Base-by-base conservation (phyloP, 441 rosid genomes). In the Raphanus hybrid region DNA sequence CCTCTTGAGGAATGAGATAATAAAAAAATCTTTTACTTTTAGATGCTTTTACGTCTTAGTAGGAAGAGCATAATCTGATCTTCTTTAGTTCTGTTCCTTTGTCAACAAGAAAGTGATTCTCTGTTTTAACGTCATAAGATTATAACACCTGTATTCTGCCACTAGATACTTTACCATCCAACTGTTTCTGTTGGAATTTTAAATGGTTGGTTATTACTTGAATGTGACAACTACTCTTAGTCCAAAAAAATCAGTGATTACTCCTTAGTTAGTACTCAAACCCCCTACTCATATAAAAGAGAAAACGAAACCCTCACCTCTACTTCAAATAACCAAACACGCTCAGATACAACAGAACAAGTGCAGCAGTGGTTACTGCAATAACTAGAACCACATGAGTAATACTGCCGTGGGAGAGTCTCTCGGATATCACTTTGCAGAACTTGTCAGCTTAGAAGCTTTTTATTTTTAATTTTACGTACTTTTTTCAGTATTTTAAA, bases 51-150 rank as follows among this genome's bases (percentile, higher is more conserved):
- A 15, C 29, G 18, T 70, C 67, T 70, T 70, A 69, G 37, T 23
- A 68, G 8, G 26, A 23, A 23, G 26, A 23, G 26, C 26, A 23
- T 23, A 23, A 23, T 23, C 26, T 23, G 26, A 23, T 23, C 26
- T 23, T 23, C 26, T 23, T 23, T 23, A 23, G 26, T 23, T 23
- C 20, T 63, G 66, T 64, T 76, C 52, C 75, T 64, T 70, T 54
- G 64, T 69, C 59, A 63, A 16, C 80, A 16, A 63, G 66, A 70
- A 50, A 64, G 35, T 50, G 75, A 54, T 70, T 54, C 48, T 63
- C 50, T 70, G 75, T 55, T 69, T 75, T 60, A 64, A 18, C 52
- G 12, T 64, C 27, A 41, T 41, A 1, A 8, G 27, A 15, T 43
- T 8, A 8, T 8, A 27, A 16, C 55, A 27, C 55, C 7, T 6